phyloP scores from a whole-genome alignment of 352 stramenopile species.

The Phytophthora megakarya region DNA sequence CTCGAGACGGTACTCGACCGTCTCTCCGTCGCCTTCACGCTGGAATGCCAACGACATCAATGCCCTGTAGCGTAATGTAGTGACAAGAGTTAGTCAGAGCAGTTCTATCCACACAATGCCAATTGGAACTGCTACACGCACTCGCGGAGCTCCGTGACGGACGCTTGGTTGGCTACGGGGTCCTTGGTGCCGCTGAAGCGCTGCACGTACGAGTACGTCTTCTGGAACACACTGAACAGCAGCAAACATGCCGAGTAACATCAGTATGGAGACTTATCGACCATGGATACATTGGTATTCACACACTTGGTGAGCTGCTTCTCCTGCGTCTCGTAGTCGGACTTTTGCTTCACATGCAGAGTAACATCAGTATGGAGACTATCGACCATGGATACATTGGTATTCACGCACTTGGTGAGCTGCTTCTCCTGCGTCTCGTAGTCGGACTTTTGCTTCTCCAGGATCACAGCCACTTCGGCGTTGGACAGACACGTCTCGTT shows the following conservation, averaged over 20 bases:
- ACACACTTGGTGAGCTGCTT: conserved; percentile 86
- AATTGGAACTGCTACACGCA: conserved; percentile 38
- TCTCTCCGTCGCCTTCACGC: conserved; percentile 73
- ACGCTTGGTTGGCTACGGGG: conserved; percentile 89
- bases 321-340: conserved; percentile 91
- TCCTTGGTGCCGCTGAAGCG: conserved; percentile 92
- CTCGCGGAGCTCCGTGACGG: conserved; percentile 88
- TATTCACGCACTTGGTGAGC: conserved; percentile 66
- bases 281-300: background rate
- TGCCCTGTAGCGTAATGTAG: conserved; percentile 43
- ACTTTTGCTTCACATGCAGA: conserved; percentile 92
- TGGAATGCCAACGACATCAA: conserved; percentile 87
- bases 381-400: background rate
- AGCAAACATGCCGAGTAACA: background rate
- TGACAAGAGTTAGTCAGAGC: background rate
- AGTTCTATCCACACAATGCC: background rate
- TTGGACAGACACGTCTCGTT: conserved; percentile 91
- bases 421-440: conserved; percentile 93
- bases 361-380: too few relatives aligned
- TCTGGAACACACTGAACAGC: conserved; percentile 81
- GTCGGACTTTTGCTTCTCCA: conserved; percentile 91
- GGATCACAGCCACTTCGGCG: conserved; percentile 88
- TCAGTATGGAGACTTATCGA: background rate
- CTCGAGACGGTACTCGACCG: conserved; percentile 81
- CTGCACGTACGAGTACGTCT: conserved; percentile 92